Base-by-base conservation (phyloP, 2,329 filamentous ascomycete genomes). In the Huntiella bhutanensis region DNA sequence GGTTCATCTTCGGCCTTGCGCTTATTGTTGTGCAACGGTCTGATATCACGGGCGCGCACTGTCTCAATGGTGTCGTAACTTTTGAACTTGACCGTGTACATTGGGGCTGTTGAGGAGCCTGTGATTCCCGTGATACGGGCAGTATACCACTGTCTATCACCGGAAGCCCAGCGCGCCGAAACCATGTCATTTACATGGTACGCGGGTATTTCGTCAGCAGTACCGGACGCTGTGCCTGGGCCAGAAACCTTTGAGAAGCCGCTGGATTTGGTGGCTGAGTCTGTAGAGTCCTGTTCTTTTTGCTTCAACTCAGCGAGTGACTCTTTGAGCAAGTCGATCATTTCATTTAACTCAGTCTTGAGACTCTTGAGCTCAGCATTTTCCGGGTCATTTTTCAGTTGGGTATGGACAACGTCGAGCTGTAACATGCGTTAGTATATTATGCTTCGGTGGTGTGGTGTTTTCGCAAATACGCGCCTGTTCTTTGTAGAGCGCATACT, bases 1-100 rank as follows among this genome's bases (percentile, higher is more conserved):
- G 63, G 53, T 60, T 67, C 52, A 52, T 63, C 57, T 54, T 95
- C 87, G 61, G 84, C 82, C 64, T 95, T 93, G 58, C 85, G 76
- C 68, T 94, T 87, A 62, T 73, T 78, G 43, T 75, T 73, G 33
- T 28, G 22, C 8, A 91, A 65, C 43, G 86, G 83, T 55, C 83
- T 79, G 53, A 95, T 83, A 57, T 96, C 86, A 61, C 81, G 80
- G 51, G 81, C 76, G 50, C 79, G 75, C 51, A 93, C 64, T 33
- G 82, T 91, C 62, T 94, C 86, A 40, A 80, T 84, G 16, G 73
- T 85, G 52, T 80, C 75, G 64, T 96, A 96, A 56, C 77, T 83
- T 64, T 92, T 88, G 69, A 96, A 98, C 55, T 82, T 91, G 61
- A 98, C 87, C 41, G 84, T 81, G 60, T 95, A 98, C 52, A 95